Conservation (phyloP, 2,329 filamentous ascomycete genomes). For the Chaetomiaceae sp. region DNA sequence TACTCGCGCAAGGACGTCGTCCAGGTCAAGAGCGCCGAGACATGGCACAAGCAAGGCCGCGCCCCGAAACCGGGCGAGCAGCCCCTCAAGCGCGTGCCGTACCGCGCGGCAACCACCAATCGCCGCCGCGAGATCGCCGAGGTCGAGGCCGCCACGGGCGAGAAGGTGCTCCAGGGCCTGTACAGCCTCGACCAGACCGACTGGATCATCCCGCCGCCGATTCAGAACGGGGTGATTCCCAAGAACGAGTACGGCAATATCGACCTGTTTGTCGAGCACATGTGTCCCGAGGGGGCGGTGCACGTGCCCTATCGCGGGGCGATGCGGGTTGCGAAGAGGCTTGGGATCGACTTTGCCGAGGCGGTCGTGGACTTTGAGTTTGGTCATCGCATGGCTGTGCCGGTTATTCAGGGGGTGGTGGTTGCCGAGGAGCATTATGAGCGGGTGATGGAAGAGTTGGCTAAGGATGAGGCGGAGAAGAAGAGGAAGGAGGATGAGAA, state of each 20-base stretch:
- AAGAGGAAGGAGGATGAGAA: constrained; percentile 79
- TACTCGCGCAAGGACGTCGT: constrained; percentile 76
- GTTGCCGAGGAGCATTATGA: constrained; percentile 76
- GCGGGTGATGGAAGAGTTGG: constrained; percentile 71
- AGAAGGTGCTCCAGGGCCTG: constrained; percentile 81
- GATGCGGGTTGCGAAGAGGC: constrained; percentile 73
- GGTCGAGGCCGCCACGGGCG: constrained; percentile 70
- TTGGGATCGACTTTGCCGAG: constrained; percentile 86
- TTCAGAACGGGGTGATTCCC: constrained; percentile 78
- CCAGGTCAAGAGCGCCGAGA: constrained; percentile 84
- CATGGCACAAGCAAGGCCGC: constrained; percentile 95
- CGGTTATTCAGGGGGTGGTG: constrained; percentile 85
- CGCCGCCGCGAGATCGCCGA: constrained; percentile 87
- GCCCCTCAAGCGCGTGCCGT: constrained; percentile 82
- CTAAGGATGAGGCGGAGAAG: constrained; percentile 70
- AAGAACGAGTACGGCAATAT: constrained; percentile 97
- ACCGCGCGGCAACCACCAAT: constrained; percentile 84
- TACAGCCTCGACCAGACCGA: constrained; percentile 84
- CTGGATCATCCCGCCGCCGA: constrained; percentile 89
- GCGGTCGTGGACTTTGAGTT: constrained; percentile 97
- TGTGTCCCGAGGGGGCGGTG: constrained; percentile 76
- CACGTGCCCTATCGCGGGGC: constrained; percentile 78
- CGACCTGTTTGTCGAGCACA: constrained; percentile 87
- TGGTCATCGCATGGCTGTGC: constrained; percentile 88
- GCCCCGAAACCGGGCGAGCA: constrained; percentile 65